A percentile compares a stretch with the other conserved stretches of the same genome.
phyloP scores from a whole-genome alignment of 257 asterid species.

The Lithospermum erythrorhizon region DNA sequence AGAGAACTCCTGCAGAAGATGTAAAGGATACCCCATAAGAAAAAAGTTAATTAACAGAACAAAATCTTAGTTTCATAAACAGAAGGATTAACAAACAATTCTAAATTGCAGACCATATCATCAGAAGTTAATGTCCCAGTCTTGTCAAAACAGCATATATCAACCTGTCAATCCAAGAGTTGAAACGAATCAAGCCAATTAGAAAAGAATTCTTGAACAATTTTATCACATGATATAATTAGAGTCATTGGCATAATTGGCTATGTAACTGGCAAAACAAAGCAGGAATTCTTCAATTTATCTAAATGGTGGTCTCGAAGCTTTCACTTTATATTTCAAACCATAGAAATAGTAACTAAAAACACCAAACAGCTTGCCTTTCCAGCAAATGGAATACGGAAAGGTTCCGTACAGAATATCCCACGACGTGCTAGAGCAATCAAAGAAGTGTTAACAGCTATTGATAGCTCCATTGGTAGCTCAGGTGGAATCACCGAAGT shows the following conservation, averaged over 20 bases:
- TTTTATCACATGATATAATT: too few species aligned
- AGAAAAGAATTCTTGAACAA: not conserved
- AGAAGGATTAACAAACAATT: not conserved
- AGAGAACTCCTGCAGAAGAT: slow-evolving; percentile 68
- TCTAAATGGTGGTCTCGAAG: too few species aligned
- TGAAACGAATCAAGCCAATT: slow-evolving; percentile 10
- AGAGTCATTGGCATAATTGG: not conserved
- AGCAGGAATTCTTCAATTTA: not conserved
- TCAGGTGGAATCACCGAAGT: slow-evolving; percentile 99
- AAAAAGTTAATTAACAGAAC: slow-evolving; percentile 11
- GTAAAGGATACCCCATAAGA: slow-evolving; percentile 6
- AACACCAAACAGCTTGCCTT: slow-evolving; percentile 45
- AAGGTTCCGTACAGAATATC: slow-evolving; percentile 95
- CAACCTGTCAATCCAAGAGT: slow-evolving; percentile 55
- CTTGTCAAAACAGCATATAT: slow-evolving; percentile 97
- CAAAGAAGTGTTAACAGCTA: slow-evolving; percentile 96
- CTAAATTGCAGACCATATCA: slow-evolving; percentile 70
- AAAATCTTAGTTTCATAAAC: not conserved
- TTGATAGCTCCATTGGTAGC: slow-evolving; percentile 97
- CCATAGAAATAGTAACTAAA: not conserved
- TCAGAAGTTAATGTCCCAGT: slow-evolving; percentile 97
- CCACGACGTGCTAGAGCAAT: slow-evolving; percentile 94
- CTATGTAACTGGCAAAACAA: not conserved
- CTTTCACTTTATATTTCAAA: too few species aligned
- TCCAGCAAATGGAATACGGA: slow-evolving; percentile 96